phyloP scores from a whole-genome alignment of 768 basidiomycete genomes.

The Suillus subalutaceus region DNA sequence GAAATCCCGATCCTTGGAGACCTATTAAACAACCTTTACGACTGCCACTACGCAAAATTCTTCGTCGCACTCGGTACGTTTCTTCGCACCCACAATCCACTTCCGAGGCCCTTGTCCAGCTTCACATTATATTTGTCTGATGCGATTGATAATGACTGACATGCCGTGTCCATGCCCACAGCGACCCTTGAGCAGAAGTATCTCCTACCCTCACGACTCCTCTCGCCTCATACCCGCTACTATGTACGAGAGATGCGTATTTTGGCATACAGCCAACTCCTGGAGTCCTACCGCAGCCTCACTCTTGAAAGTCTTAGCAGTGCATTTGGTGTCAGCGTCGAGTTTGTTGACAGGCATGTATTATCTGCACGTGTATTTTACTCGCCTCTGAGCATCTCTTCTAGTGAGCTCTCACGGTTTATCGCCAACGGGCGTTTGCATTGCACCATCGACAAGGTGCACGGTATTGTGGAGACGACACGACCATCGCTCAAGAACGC shows the following conservation, averaged over 20 bases:
- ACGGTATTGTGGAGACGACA: slow-evolving; percentile 91
- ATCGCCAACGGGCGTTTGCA: slow-evolving; percentile 86
- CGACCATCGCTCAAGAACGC: slow-evolving; percentile 75
- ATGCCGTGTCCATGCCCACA: slow-evolving; percentile 30
- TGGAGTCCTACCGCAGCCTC: slow-evolving; percentile 89
- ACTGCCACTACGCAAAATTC: slow-evolving; percentile 94
- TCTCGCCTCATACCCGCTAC: slow-evolving; percentile 84
- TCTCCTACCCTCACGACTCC: slow-evolving; percentile 84
- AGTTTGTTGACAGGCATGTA: slow-evolving; percentile 84
- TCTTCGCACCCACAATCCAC: slow-evolving; percentile 1
- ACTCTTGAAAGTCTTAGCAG: slow-evolving; percentile 84
- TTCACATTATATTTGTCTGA: slow-evolving; percentile 13
- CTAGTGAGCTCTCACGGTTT: slow-evolving; percentile 87
- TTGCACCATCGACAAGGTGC: slow-evolving; percentile 93
- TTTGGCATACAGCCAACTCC: slow-evolving; percentile 85
- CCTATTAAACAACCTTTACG: slow-evolving; percentile 85
- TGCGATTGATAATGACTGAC: slow-evolving; percentile 7
- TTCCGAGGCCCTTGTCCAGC: slow-evolving; percentile 7
- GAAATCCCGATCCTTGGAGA: slow-evolving; percentile 83
- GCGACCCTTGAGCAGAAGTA: slow-evolving; percentile 88
- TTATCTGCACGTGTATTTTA: not conserved
- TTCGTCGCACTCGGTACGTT: slow-evolving; percentile 81
- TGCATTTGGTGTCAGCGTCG: slow-evolving; percentile 88
- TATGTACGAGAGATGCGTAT: slow-evolving; percentile 98
- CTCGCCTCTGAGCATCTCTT: slow-evolving; percentile 2